These are phyloP conservation scores for Boletellus deceptivus DNA, from an alignment of 1,284 basidiomycete species.

Conservation along the genomic window DNA sequence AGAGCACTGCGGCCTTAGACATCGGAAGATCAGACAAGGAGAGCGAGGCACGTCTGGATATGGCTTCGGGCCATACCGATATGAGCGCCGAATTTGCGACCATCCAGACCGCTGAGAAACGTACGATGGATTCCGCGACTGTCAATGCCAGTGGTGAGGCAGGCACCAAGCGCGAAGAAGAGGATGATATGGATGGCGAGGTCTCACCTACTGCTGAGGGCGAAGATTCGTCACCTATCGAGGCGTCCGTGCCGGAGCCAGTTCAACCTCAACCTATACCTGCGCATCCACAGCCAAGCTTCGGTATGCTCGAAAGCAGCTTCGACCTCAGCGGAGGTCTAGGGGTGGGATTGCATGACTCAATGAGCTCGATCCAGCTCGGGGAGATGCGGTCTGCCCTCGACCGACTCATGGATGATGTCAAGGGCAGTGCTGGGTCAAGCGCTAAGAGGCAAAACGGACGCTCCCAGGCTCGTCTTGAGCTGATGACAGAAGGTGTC, in stretches of 20 bases:
- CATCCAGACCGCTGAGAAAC: constrained; percentile 45
- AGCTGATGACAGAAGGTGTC: constrained; percentile 34
- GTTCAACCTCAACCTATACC: constrained; percentile 9
- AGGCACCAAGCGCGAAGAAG: background rate
- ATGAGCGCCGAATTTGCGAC: constrained; percentile 45
- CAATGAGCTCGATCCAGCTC: constrained; percentile 42
- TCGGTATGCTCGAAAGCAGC: constrained; percentile 22
- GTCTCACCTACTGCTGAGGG: background rate
- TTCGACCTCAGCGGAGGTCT: constrained; percentile 37
- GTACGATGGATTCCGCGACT: constrained; percentile 25
- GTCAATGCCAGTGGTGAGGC: background rate
- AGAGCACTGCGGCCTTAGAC: background rate
- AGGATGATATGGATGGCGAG: background rate
- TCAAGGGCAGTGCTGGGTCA: constrained; percentile 46
- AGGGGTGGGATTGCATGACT: constrained; percentile 26
- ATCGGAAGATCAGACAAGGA: constrained; percentile 3
- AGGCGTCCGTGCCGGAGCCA: background rate
- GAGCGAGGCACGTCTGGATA: constrained; percentile 9
- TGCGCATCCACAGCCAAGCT: constrained; percentile 16
- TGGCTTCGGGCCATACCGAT: constrained; percentile 30
- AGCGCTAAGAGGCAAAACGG: constrained; percentile 11
- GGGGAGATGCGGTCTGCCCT: constrained; percentile 74
- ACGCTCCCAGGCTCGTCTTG: constrained; percentile 20
- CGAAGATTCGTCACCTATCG: background rate
- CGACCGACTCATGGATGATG: constrained; percentile 75